Base-by-base conservation (phyloP, 1,284 basidiomycete species). In the Afroboletus lepidellus region DNA sequence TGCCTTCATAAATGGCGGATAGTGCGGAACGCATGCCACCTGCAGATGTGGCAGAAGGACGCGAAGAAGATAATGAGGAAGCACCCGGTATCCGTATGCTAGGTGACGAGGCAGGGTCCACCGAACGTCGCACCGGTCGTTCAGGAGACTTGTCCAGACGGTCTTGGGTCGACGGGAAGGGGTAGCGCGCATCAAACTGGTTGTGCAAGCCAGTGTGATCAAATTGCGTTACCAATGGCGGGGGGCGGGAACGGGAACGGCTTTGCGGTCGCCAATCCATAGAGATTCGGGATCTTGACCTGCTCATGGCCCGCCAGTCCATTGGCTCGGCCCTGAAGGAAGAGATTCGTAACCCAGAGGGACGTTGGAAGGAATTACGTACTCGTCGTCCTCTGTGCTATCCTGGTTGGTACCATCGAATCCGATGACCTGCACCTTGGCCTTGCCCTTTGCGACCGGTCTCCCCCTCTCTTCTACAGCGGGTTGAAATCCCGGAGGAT, bases 221-320 rank as follows among this genome's bases (percentile, higher is more conserved):
- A 58, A 77, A 79, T 20, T 72, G 69, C 20, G 68, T 69, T 16
- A 74, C 72, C 25, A 76, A 66, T 56, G 78, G 76, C 38, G 83
- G 80, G 33, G 84, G 82, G 48, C 87, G 79, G 51, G 88, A 87
- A 51, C 87, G 77, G 54, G 86, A 88, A 50, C 90, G 84, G 69
- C 83, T 87, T 51, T 80, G 74, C 46, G 87, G 84, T 50, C 80
- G 77, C 87, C 87, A 91, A 69, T 90, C 88, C 86, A 89, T 90
- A 48, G 92, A 89, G 63, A 91, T 87, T 24, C 95, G 86, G 21
- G 96, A 98, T 56, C 94, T 83, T 15, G 94, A 97, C 55, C 94
- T 84, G 65, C 92, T 94, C 65, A 92, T 85, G 18, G 90, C 88
- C 41, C 94, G 83, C 94, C 95, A 98, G 67, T 98, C 96, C 89